phyloP scores from a whole-genome alignment of 1,284 basidiomycete genomes.

The Trametes polyzona region DNA sequence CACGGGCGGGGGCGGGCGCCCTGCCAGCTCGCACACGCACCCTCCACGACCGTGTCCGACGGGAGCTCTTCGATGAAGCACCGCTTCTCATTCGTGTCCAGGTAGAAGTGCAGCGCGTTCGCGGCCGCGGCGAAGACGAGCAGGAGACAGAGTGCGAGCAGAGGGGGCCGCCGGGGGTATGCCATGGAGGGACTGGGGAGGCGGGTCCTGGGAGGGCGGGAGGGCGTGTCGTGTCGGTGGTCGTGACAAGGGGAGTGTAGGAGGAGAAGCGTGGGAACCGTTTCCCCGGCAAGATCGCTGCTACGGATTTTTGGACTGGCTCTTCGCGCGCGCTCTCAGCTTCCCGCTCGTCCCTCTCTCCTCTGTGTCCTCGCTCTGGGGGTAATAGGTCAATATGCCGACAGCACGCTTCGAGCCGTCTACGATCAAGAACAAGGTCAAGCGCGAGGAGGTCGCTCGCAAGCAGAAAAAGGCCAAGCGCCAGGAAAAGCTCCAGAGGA shows the following conservation, averaged over 20 bases:
- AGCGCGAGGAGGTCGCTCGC: slow-evolving; percentile 74
- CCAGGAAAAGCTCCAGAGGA: slow-evolving; percentile 80
- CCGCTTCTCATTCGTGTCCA: slow-evolving; percentile 88
- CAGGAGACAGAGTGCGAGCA: slow-evolving; percentile 43
- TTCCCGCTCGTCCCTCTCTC: neutral
- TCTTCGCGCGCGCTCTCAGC: neutral
- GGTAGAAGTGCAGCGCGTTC: slow-evolving; percentile 87
- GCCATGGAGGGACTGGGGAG: slow-evolving; percentile 26
- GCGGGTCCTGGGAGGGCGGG: slow-evolving; percentile 27
- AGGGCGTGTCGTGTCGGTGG: slow-evolving; percentile 24
- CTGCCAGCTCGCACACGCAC: slow-evolving; percentile 47
- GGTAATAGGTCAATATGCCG: slow-evolving; percentile 45
- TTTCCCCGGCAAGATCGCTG: slow-evolving; percentile 14
- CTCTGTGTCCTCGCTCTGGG: neutral
- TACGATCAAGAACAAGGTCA: slow-evolving; percentile 82
- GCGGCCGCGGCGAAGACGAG: slow-evolving; percentile 45
- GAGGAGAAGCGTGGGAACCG: slow-evolving; percentile 28
- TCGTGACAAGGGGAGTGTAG: slow-evolving; percentile 29
- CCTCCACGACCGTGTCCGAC: slow-evolving; percentile 96
- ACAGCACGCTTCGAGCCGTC: slow-evolving; percentile 63
- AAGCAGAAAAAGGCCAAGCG: slow-evolving; percentile 82
- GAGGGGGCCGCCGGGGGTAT: slow-evolving; percentile 33
- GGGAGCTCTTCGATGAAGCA: slow-evolving; percentile 99
- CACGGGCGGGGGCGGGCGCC: neutral
- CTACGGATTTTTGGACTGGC: slow-evolving; percentile 21